A percentile compares a stretch with the other conserved stretches of the same genome.
Conservation (phyloP, 352 stramenopile genomes). For the Detonula confervacea region DNA sequence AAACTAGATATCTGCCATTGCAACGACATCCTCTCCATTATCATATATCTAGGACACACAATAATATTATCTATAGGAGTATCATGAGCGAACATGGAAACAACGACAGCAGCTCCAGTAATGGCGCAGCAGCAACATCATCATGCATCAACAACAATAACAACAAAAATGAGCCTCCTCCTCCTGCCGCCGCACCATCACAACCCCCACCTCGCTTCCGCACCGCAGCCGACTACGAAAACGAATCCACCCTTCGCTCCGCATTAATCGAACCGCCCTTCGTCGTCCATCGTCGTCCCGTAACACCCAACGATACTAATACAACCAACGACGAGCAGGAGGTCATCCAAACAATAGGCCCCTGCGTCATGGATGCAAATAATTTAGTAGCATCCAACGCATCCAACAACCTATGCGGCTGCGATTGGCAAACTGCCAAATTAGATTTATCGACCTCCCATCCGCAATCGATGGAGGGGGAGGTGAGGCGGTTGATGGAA, state of each 20-base stretch:
- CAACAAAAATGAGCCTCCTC: no score
- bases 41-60: no score
- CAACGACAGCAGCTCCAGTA: no score
- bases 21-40: no score
- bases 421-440: conserved; percentile 63
- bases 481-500: conserved; percentile 62
- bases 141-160: no score
- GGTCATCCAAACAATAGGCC: no score
- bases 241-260: conserved; percentile 5
- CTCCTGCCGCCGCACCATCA: neutral
- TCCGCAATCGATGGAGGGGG: conserved; percentile 59
- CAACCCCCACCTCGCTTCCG: neutral
- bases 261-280: conserved; percentile 16
- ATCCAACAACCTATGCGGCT: no score
- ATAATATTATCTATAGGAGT: no score
- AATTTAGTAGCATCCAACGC: neutral
- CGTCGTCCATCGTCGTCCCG: neutral
- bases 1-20: no score
- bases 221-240: conserved; percentile 33
- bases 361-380: neutral
- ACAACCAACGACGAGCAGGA: no score
- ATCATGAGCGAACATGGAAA: no score
- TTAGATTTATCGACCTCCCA: conserved; percentile 34
- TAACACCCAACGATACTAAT: neutral
- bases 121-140: no score